These are phyloP conservation scores for Citrus medica DNA, from an alignment of 345 rosid species.

Conservation along the genomic window DNA sequence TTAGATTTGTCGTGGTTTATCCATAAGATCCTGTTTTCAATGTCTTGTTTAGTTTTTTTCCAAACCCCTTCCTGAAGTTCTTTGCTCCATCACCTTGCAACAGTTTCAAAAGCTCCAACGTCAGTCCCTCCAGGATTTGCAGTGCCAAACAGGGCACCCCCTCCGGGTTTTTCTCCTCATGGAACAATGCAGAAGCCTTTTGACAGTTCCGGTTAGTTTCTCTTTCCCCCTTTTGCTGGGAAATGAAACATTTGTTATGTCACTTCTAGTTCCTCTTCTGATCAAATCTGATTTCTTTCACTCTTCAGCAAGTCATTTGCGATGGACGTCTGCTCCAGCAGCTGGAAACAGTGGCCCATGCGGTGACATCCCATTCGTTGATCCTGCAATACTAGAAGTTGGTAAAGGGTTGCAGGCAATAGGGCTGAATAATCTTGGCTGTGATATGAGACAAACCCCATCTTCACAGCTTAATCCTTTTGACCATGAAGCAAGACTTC, in stretches of 20 bases:
- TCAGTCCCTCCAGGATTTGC: constrained; percentile 59
- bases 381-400: constrained; percentile 49
- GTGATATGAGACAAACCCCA: constrained; percentile 30
- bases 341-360: constrained; percentile 22
- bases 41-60: background rate
- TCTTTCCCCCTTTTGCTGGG: background rate
- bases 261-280: background rate
- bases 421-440: constrained; percentile 24
- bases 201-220: constrained; percentile 35
- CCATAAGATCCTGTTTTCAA: background rate
- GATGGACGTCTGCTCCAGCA: constrained; percentile 20
- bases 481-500: constrained; percentile 34
- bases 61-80: background rate
- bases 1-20: background rate
- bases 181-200: constrained; percentile 36
- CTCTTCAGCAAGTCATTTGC: constrained; percentile 36
- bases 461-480: constrained; percentile 18
- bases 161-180: constrained; percentile 52
- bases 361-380: constrained; percentile 37
- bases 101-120: constrained; percentile 43
- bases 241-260: background rate
- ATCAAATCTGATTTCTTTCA: background rate
- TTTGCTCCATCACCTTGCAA: constrained; percentile 1
- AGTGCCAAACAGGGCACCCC: constrained; percentile 48
- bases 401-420: constrained; percentile 32